Percentiles rank a stretch among this genome's conserved stretches.
These are phyloP conservation scores for Fusarium equiseti DNA, from an alignment of 2,329 filamentous ascomycete species.

Conservation along the genomic window DNA sequence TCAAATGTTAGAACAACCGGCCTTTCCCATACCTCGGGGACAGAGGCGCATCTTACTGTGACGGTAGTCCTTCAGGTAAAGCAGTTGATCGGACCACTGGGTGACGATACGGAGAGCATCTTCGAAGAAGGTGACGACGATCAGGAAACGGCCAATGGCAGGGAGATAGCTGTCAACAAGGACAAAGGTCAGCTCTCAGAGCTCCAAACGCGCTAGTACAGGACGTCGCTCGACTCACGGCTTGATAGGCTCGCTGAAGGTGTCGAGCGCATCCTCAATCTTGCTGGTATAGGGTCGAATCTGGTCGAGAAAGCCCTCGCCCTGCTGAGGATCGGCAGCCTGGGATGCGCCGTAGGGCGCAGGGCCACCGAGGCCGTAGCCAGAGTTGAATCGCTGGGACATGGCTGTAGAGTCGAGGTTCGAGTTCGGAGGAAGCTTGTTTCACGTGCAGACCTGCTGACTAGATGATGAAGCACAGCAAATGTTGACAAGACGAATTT, in stretches of 20 bases:
- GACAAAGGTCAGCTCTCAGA: conserved; percentile 33
- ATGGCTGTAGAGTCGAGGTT: conserved; percentile 42
- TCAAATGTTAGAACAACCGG: conserved; percentile 36
- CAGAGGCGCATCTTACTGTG: conserved; percentile 75
- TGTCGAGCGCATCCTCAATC: conserved; percentile 94
- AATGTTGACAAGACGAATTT: conserved; percentile 3
- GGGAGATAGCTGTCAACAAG: conserved; percentile 79
- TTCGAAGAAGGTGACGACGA: conserved; percentile 98
- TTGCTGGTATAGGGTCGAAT: conserved; percentile 97
- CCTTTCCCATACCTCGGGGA: neutral
- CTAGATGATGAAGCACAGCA: conserved; percentile 32
- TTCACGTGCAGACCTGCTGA: conserved; percentile 48
- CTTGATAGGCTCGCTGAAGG: conserved; percentile 88
- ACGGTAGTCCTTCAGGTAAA: conserved; percentile 92
- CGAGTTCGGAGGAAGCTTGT: conserved; percentile 22
- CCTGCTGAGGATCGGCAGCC: conserved; percentile 70
- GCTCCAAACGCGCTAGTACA: conserved; percentile 11
- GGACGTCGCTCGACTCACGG: conserved; percentile 68
- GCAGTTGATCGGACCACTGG: conserved; percentile 95
- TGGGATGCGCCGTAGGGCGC: conserved; percentile 73
- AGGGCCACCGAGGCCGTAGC: conserved; percentile 84
- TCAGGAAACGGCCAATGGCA: conserved; percentile 94
- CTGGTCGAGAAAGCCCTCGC: conserved; percentile 75
- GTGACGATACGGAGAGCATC: conserved; percentile 96
- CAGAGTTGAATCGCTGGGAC: conserved; percentile 73